phyloP scores from a whole-genome alignment of 2,329 filamentous ascomycete species.

The Fusarium beomiforme region DNA sequence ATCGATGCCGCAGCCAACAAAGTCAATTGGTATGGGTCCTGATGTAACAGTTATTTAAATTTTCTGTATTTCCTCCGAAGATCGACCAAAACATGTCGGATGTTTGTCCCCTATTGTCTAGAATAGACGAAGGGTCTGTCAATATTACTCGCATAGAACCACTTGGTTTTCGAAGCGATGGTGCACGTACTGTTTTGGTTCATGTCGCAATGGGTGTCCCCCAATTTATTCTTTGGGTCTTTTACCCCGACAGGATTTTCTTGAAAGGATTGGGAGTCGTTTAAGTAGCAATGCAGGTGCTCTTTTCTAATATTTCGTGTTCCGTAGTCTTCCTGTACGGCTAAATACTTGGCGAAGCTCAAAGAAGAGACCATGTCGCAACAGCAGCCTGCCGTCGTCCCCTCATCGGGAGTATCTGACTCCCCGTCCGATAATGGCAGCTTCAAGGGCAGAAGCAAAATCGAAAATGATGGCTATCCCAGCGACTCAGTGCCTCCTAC shows the following conservation, averaged over 20 bases:
- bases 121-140: neutral
- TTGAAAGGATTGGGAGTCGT: accelerated
- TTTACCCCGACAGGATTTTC: neutral
- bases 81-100: neutral
- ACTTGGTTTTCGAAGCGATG: neutral
- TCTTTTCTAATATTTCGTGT: neutral
- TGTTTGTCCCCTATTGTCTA: neutral
- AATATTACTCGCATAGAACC: neutral
- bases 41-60: neutral
- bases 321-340: neutral
- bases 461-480: neutral
- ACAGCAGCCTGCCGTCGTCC: neutral
- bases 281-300: neutral
- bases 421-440: neutral
- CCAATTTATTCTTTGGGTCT: neutral
- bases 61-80: neutral
- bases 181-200: too few relatives aligned
- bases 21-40: neutral
- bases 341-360: neutral
- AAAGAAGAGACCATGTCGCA: neutral
- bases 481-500: neutral
- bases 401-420: neutral
- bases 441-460: neutral
- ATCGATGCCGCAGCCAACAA: neutral
- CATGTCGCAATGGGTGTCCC: neutral